Evolutionary conservation across 192 early-diverging fungal species (phyloP).

Genomic region (Rhizophagus prolifer): DNA sequence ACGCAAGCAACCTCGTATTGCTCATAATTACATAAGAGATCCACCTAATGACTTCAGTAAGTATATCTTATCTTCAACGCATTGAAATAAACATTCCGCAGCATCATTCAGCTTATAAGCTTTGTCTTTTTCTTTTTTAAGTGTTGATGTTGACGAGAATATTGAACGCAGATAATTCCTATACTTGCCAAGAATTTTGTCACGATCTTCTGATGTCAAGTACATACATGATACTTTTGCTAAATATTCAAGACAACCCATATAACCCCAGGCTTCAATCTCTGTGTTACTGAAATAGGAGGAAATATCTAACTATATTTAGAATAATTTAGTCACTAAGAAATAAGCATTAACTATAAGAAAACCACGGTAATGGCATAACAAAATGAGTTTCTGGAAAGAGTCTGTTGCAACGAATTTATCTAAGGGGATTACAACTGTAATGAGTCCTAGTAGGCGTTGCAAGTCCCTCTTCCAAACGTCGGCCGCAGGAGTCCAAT

Average conservation of each 20-base stretch:
- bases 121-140: conserved; percentile 28
- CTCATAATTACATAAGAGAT: conserved; percentile 25
- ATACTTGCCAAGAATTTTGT: no score
- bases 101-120: no score
- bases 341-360: background rate
- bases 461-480: conserved; percentile 30
- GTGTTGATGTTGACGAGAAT: conserved; percentile 13
- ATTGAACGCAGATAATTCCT: conserved; percentile 24
- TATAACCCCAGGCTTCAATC: conserved; percentile 27
- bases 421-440: no score
- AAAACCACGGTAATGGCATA: no score
- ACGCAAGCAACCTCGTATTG: conserved; percentile 14
- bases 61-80: no score
- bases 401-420: no score
- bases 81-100: no score
- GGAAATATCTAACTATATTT: conserved; percentile 27
- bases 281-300: conserved; percentile 29
- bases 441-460: no score
- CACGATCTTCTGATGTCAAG: conserved; percentile 30
- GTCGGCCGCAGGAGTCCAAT: background rate
- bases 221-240: conserved; percentile 28
- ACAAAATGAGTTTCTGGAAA: background rate
- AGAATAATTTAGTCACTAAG: conserved; percentile 20
- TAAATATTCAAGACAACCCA: conserved; percentile 30
- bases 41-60: conserved; percentile 14